Percentiles rank a stretch among this genome's conserved stretches.
These are phyloP conservation scores for Phyllosticta citriasiana DNA, from an alignment of 2,329 filamentous ascomycete genomes.

Conservation along the genomic window DNA sequence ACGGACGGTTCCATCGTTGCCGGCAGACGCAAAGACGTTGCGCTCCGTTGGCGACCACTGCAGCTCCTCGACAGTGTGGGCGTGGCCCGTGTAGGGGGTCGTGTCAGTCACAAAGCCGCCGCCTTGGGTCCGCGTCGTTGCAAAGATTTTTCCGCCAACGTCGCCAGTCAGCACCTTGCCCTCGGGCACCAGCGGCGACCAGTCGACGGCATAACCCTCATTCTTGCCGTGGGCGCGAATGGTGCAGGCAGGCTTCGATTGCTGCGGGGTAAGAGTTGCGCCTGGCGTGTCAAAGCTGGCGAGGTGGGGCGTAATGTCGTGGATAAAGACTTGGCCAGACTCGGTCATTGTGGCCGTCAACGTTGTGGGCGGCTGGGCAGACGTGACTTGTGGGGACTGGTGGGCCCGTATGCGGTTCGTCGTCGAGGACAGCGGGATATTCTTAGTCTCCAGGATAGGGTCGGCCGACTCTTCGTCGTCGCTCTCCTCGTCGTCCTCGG, in stretches of 20 bases:
- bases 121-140: conserved; percentile 75
- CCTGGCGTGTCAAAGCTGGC: conserved; percentile 84
- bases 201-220: conserved; percentile 95
- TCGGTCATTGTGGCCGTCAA: conserved; percentile 90
- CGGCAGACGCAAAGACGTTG: conserved; percentile 89
- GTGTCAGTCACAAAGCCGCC: conserved; percentile 85
- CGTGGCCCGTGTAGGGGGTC: conserved; percentile 73
- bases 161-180: conserved; percentile 90
- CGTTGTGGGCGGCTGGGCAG: conserved; percentile 64
- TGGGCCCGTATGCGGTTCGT: conserved; percentile 90
- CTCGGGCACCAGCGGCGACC: conserved; percentile 71
- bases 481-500: conserved; percentile 58
- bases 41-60: conserved; percentile 94
- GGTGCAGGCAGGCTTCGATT: conserved; percentile 81
- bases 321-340: conserved; percentile 77
- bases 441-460: conserved; percentile 86
- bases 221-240: conserved; percentile 75
- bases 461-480: conserved; percentile 69
- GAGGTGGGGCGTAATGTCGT: conserved; percentile 87
- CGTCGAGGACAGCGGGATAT: conserved; percentile 74
- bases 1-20: conserved; percentile 87
- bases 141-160: conserved; percentile 79
- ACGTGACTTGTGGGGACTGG: conserved; percentile 63
- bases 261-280: conserved; percentile 64
- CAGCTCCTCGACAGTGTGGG: conserved; percentile 79